Evolutionary conservation across 129 eudicot genomes (phyloP).

Genomic region (Flaveria brownii): DNA sequence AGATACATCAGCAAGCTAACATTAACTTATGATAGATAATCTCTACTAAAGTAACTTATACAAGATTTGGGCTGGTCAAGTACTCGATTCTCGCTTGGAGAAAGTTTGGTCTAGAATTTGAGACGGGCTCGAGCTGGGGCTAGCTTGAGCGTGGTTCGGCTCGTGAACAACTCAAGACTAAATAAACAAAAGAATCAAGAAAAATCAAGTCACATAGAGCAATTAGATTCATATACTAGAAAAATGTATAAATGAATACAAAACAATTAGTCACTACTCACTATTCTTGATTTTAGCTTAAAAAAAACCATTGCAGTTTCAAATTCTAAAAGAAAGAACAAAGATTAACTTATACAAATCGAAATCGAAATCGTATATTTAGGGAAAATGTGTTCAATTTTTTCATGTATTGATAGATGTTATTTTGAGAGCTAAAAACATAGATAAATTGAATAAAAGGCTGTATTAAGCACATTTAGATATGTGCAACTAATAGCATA

Average conservation of each 20-base stretch:
- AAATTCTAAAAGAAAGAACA: background rate
- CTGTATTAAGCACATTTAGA: no score
- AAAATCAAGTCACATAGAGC: slow-evolving; percentile 5
- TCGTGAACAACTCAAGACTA: background rate
- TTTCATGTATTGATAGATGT: no score
- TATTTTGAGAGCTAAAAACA: no score
- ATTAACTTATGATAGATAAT: background rate
- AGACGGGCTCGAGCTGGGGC: no score
- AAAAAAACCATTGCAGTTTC: background rate
- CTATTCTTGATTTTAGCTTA: background rate
- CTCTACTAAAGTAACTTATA: background rate
- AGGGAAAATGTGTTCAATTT: no score
- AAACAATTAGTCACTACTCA: background rate
- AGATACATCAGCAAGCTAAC: background rate
- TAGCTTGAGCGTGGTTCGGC: no score
- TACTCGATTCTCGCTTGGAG: no score
- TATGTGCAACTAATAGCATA: no score
- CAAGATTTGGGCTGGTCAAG: background rate
- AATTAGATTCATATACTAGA: background rate
- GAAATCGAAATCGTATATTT: background rate
- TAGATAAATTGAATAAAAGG: no score
- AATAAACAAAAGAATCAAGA: background rate
- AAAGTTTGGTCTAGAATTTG: no score
- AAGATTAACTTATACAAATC: background rate
- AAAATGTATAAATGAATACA: slow-evolving; percentile 7